These are phyloP conservation scores for Ceratobasidium sp. DNA, from an alignment of 1,284 basidiomycete species.

Conservation along the genomic window DNA sequence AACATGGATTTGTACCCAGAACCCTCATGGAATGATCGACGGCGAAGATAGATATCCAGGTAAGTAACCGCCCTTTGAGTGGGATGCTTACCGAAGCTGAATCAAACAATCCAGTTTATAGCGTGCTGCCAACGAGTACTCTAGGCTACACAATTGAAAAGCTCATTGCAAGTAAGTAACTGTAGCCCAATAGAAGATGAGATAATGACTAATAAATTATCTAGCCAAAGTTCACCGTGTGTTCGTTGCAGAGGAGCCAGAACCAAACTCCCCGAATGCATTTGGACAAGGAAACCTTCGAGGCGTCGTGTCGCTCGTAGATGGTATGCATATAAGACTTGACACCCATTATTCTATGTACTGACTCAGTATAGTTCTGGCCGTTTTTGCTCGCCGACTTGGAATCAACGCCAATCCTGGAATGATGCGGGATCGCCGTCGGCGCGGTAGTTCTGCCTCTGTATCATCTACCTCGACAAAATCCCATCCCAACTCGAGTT, in stretches of 20 bases:
- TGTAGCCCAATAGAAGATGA: not conserved
- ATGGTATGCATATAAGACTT: slow-evolving; percentile 24
- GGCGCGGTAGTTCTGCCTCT: slow-evolving; percentile 33
- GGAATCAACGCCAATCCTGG: slow-evolving; percentile 39
- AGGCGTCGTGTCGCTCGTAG: slow-evolving; percentile 45
- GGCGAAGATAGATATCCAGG: slow-evolving; percentile 44
- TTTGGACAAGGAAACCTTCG: slow-evolving; percentile 43
- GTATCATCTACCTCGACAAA: slow-evolving; percentile 39
- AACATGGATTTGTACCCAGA: slow-evolving; percentile 9
- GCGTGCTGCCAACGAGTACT: slow-evolving; percentile 43
- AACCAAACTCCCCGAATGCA: slow-evolving; percentile 21
- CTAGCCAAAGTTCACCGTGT: slow-evolving; percentile 45
- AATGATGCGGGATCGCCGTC: slow-evolving; percentile 40
- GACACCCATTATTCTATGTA: not conserved
- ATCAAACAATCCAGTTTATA: slow-evolving; percentile 36
- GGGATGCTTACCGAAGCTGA: not conserved
- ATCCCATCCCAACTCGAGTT: slow-evolving; percentile 32
- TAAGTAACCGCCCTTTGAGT: not conserved
- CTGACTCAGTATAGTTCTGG: slow-evolving; percentile 21
- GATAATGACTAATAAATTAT: not conserved
- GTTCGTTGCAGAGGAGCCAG: slow-evolving; percentile 44
- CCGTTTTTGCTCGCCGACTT: slow-evolving; percentile 36
- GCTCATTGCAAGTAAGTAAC: slow-evolving; percentile 44
- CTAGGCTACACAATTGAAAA: slow-evolving; percentile 45
- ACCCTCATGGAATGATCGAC: slow-evolving; percentile 44